Base-by-base conservation (phyloP, 345 rosid genomes). In the Cochlearia excelsa region DNA sequence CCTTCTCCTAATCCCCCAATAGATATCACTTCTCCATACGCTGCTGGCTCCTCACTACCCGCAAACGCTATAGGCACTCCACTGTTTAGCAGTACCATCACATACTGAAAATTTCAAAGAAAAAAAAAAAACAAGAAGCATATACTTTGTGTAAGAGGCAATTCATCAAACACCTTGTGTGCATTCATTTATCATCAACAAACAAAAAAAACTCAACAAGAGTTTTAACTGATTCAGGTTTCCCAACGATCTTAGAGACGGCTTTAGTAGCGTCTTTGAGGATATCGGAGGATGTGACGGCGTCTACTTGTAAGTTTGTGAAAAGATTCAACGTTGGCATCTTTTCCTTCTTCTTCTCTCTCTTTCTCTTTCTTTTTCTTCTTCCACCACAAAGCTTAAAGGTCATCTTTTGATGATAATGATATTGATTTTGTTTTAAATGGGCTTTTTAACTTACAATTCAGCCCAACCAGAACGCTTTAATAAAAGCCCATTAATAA, bases 261-360 rank as follows among this genome's bases (percentile, higher is more conserved):
- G 80, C 86, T 51, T 87, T 84, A 54, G 99, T 89, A 59, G 95
- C 92, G 69, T 87, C 99, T 71, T 71, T 84, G 74, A 93, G 97
- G 58, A 90, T 85, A 70, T 93, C 99, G 29, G 96, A 85, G 73
- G 81, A 52, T 1, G 79, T 76, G n/a, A 89, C 96, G 3, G 95
- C 65, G 56, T 93, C 99, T 27, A 93, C 95, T 1, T 95, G 96
- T 10, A 90, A 74, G 45, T 93, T 93, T 2, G 92, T 87, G 82
- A 70, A 79, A 26, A 93, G 77, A 68, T 84, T 93, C 76, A 87
- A 76, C 40, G 92, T 87, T 2, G 99, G 94, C 99, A 90, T 93
- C 57, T 66, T 78, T 34, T 34, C 37, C 6, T 63, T 49, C 42
- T 64, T 26, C 44, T 37, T 5, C 40, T 5, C 40, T 37, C 40